These are phyloP conservation scores for Tetrapisispora pingtungensis DNA, from an alignment of 805 yeast species.

Conservation along the genomic window DNA sequence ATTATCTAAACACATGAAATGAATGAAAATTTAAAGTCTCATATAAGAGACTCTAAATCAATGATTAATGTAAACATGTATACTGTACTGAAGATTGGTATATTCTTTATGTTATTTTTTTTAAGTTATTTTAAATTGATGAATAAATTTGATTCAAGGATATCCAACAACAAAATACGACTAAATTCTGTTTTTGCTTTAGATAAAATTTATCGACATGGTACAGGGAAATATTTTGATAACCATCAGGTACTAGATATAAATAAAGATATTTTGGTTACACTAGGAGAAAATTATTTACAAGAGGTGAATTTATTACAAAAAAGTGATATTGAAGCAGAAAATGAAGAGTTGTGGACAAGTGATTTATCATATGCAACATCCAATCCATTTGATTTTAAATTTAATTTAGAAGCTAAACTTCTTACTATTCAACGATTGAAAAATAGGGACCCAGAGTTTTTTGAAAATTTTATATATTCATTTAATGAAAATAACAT, in stretches of 20 bases:
- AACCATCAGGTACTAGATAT: conserved; percentile 16
- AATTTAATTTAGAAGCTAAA: conserved; percentile 10
- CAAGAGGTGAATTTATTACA: background rate
- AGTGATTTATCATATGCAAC: conserved; percentile 10
- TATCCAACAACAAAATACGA: background rate
- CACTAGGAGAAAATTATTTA: conserved; percentile 12
- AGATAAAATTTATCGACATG: conserved; percentile 14
- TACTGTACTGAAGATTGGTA: background rate
- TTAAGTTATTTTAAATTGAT: background rate
- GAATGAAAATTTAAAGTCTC: no score
- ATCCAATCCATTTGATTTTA: conserved; percentile 19
- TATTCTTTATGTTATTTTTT: background rate
- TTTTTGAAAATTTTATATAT: conserved; percentile 54
- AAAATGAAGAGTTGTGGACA: conserved; percentile 17
- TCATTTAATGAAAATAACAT: conserved; percentile 31
- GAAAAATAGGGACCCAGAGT: conserved; percentile 43
- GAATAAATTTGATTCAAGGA: background rate
- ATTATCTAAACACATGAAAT: no score
- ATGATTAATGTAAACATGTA: no score
- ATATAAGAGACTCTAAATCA: no score
- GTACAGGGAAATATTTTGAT: conserved; percentile 9
- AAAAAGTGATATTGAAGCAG: conserved; percentile 1
- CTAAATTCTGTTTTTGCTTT: background rate
- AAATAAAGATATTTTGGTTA: conserved; percentile 8
- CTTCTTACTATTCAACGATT: conserved; percentile 30